phyloP scores from a whole-genome alignment of 176 grass and related monocot species.

The Carex myosuroides region DNA sequence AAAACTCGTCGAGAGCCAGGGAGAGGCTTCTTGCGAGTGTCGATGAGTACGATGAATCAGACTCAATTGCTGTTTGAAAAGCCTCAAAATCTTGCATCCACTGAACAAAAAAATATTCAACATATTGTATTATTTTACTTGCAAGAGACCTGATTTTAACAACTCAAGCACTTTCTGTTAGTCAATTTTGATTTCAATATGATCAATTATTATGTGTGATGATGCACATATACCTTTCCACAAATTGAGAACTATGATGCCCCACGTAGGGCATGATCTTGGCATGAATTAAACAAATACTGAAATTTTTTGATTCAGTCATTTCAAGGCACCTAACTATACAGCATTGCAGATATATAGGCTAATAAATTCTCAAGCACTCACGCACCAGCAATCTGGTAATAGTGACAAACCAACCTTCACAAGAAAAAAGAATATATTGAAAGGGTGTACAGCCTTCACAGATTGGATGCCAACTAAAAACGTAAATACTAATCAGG shows the following conservation, averaged over 20 bases:
- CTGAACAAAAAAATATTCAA: constrained; percentile 34
- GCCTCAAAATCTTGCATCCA: constrained; percentile 98
- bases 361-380: not conserved
- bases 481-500: not conserved
- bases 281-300: not conserved
- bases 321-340: not conserved
- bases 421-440: not conserved
- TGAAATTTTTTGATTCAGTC: no score
- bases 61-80: constrained; percentile 75
- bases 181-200: not conserved
- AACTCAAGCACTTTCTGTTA: not conserved
- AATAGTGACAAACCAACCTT: not conserved
- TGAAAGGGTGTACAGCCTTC: not conserved
- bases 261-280: not conserved
- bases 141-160: not conserved
- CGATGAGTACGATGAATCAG: constrained; percentile 72
- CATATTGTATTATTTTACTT: not conserved
- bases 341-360: not conserved
- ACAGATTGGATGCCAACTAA: not conserved
- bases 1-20: constrained; percentile 84
- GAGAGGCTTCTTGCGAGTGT: constrained; percentile 75
- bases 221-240: not conserved
- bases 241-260: not conserved
- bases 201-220: no score
- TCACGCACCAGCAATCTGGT: not conserved